These are phyloP conservation scores for Fulvia fulva DNA, from an alignment of 2,329 filamentous ascomycete genomes.

Conservation along the genomic window DNA sequence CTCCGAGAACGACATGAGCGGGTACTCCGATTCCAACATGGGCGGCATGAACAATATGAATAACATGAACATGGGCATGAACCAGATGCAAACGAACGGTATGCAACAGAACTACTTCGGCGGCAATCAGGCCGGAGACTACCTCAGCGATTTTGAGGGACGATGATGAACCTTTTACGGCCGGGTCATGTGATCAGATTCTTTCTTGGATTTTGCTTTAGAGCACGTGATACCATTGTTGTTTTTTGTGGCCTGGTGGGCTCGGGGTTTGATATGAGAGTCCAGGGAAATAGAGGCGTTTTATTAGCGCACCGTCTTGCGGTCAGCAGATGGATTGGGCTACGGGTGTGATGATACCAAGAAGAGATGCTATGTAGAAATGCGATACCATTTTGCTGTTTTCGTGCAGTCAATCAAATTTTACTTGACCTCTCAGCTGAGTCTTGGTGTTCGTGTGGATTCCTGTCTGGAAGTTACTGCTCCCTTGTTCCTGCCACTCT, in stretches of 20 bases:
- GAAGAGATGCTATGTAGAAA: background rate
- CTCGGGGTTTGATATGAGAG: background rate
- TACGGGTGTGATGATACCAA: background rate
- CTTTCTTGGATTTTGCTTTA: background rate
- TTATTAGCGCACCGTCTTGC: background rate
- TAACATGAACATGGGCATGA: slow-evolving; percentile 18
- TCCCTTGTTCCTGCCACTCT: no score
- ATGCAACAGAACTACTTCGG: slow-evolving; percentile 15
- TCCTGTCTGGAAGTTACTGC: no score
- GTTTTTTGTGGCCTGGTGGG: background rate
- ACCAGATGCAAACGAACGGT: slow-evolving; percentile 19
- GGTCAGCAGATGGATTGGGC: background rate
- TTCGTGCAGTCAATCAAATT: no score
- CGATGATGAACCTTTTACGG: slow-evolving; percentile 21
- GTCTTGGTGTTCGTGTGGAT: no score
- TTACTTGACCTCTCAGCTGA: no score
- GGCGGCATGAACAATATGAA: slow-evolving; percentile 20
- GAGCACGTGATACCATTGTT: slow-evolving; percentile 1
- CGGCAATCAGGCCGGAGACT: slow-evolving; percentile 25
- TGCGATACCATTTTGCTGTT: background rate
- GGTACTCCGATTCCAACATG: slow-evolving; percentile 23
- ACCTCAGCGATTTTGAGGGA: slow-evolving; percentile 34
- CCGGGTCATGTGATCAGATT: slow-evolving; percentile 1
- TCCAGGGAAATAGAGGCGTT: background rate
- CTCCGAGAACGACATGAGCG: slow-evolving; percentile 52